Evolutionary conservation across 306 rosid species (phyloP).

Genomic region (Calophaca sinica): DNA sequence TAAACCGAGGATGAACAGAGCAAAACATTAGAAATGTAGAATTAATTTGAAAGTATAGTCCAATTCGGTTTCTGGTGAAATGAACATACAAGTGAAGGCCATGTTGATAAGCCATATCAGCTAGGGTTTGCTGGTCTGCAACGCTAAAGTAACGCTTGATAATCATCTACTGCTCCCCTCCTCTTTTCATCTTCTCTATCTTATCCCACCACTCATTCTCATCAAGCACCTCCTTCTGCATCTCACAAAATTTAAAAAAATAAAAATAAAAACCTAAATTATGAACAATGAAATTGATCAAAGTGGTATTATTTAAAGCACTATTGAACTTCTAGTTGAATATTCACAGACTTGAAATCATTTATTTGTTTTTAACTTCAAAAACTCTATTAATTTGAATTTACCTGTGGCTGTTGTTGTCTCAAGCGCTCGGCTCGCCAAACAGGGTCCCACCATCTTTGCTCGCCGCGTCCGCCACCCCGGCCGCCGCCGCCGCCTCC

Average conservation of each 20-base stretch:
- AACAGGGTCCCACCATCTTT: conserved; percentile 98
- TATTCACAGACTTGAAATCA: neutral
- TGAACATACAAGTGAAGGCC: conserved; percentile 81
- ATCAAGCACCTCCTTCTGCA: conserved; percentile 82
- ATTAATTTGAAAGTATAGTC: conserved; percentile 13
- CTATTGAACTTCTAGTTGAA: neutral
- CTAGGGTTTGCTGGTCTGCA: conserved; percentile 75
- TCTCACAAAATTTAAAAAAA: neutral
- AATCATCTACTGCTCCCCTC: conserved; percentile 78
- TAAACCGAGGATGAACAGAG: neutral
- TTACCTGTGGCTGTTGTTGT: conserved; percentile 77
- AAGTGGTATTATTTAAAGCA: neutral
- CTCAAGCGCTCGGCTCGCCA: conserved; percentile 95
- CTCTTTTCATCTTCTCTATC: conserved; percentile 76
- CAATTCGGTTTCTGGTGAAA: neutral
- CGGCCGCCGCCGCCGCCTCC: conserved; percentile 60
- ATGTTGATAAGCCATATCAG: conserved; percentile 78
- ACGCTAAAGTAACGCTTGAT: conserved; percentile 72
- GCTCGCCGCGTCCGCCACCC: conserved; percentile 79
- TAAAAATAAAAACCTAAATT: neutral
- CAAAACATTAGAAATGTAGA: neutral
- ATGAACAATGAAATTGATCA: neutral
- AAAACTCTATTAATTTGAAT: neutral
- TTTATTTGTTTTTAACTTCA: neutral
- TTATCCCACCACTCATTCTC: conserved; percentile 86